phyloP scores from a whole-genome alignment of 352 stramenopile genomes.

The Phytopythium aichiense region DNA sequence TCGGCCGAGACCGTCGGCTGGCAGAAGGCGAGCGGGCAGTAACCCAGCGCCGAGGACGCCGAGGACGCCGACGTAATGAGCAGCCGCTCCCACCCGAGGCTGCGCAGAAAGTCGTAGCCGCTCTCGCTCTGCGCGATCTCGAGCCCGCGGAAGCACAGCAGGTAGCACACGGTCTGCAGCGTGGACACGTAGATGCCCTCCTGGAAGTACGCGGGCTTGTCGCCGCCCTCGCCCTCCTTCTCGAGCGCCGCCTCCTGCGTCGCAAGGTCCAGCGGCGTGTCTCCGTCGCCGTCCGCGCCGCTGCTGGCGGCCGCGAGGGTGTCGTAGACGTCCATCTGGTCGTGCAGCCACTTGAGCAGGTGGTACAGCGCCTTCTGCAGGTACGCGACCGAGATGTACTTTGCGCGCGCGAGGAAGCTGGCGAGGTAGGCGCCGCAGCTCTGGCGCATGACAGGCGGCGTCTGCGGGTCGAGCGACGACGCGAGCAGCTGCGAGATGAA shows the following conservation, averaged over 20 bases:
- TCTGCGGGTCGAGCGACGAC: constrained; percentile 74
- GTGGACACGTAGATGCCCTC: constrained; percentile 78
- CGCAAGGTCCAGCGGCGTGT: constrained; percentile 22
- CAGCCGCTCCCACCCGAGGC: constrained; percentile 75
- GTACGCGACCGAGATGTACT: constrained; percentile 91
- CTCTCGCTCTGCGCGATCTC: constrained; percentile 71
- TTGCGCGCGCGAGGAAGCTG: constrained; percentile 94
- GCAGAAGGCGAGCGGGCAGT: constrained; percentile 72
- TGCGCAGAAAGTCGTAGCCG: constrained; percentile 78
- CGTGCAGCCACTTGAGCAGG: constrained; percentile 92
- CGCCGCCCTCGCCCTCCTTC: constrained; percentile 6
- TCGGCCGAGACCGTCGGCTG: constrained; percentile 77
- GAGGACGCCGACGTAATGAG: constrained; percentile 41
- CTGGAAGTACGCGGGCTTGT: constrained; percentile 34
- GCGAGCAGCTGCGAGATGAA: constrained; percentile 81
- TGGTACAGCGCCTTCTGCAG: constrained; percentile 92
- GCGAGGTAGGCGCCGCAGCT: constrained; percentile 94
- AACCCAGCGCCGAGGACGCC: constrained; percentile 11
- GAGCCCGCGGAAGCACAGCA: constrained; percentile 95
- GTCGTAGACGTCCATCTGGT: constrained; percentile 91
- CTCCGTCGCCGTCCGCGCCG: constrained; percentile 18
- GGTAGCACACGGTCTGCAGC: constrained; percentile 96
- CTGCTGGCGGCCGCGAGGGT: constrained; percentile 22
- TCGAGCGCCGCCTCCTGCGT: constrained; percentile 11
- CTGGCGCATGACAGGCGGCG: constrained; percentile 87